Base-by-base conservation (phyloP, 116 monocot species). In the Papilionanthe hybrid region DNA sequence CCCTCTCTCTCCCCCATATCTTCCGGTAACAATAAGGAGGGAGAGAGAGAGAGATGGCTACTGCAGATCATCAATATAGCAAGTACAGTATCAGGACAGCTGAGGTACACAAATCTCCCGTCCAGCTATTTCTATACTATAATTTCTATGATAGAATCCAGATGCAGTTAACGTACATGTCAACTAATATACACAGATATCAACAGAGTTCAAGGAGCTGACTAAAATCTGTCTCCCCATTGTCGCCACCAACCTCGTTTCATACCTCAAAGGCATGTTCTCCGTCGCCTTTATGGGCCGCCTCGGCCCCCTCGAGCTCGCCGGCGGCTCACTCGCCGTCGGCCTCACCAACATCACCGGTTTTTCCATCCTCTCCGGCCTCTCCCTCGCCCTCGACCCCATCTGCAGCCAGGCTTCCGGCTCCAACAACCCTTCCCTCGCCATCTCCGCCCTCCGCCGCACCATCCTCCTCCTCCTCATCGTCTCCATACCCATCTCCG, bases 281-380 rank as follows among this genome's bases (percentile, higher is more conserved):
- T 87, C 89, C 0, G 92, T 92, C 27, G 56, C 82, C 15, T 92
- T 80, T 85, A 75, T 92, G 79, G 92, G 92, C 20, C 81, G 80
- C 3, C 82, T 89, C 0, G 92, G 92, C 37, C 78, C 78, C 3
- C 76, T 84, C 8, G 89, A 92, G 86, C 89, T 92, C 55, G 92
- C 92, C 5, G 92, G 87, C 48, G 92, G 92, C 0, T 87, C 92
- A 5, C 83, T 91, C 6, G 91, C 88, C 77, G 83, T 91, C 32
- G 91, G 91, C 72, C 81, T 91, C 83, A 86, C 91, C 72, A 91
- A 91, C 77, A 88, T 91, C 80, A 92, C 92, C 12, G 89, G 91
- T 77, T 85, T 88, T 63, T 91, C 91, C 0, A 81, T 89, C 56
- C 86, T 91, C 74, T 66, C 87, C 41, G 92, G 92, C 20, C 85